Evolutionary conservation across 2,329 filamentous ascomycete genomes (phyloP).

Genomic region (Calonectria fujianensis): DNA sequence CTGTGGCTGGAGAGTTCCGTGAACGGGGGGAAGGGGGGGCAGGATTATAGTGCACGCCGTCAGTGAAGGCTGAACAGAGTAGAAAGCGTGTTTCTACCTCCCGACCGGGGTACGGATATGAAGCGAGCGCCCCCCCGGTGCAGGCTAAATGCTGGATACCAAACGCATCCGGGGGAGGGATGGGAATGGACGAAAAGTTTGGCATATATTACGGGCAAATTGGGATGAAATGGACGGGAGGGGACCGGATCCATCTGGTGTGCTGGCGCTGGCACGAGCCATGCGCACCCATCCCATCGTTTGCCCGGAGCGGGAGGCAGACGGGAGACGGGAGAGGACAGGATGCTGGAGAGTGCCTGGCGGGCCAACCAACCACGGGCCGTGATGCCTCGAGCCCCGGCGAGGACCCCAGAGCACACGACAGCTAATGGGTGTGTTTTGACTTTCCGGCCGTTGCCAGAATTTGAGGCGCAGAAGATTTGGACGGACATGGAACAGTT

Average conservation of each 20-base stretch:
- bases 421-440: constrained; percentile 10
- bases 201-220: constrained; percentile 26
- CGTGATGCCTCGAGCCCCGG: background rate
- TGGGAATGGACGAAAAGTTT: constrained; percentile 27
- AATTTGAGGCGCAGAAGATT: constrained; percentile 23
- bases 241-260: constrained; percentile 27
- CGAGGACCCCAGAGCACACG: constrained; percentile 16
- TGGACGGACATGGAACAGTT: constrained; percentile 22
- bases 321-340: constrained; percentile 5
- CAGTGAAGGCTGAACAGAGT: constrained; percentile 7
- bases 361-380: constrained; percentile 19
- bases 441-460: constrained; percentile 22
- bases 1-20: constrained; percentile 36
- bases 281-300: constrained; percentile 7
- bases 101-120: constrained; percentile 12
- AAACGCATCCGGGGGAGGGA: constrained; percentile 15
- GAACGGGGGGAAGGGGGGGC: background rate
- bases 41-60: constrained; percentile 3
- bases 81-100: constrained; percentile 8
- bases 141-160: constrained; percentile 12
- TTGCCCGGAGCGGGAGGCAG: constrained; percentile 5
- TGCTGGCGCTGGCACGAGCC: constrained; percentile 35
- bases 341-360: constrained; percentile 18
- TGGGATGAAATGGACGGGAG: constrained; percentile 36
- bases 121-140: constrained; percentile 8